phyloP scores from a whole-genome alignment of 495 filamentous ascomycete genomes.

The Articulospora tetracladia region DNA sequence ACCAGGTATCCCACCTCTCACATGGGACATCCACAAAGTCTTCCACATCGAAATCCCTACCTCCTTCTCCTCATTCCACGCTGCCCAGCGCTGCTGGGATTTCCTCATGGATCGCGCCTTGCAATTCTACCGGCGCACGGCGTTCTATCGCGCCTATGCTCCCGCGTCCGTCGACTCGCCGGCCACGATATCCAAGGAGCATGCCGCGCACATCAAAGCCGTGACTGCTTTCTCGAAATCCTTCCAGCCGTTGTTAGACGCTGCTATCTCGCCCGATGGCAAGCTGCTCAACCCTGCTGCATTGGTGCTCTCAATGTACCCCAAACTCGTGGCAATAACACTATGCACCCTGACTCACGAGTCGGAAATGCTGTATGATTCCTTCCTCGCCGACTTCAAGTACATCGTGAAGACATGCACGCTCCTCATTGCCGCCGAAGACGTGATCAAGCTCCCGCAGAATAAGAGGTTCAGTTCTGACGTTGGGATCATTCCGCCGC shows the following conservation, averaged over 20 bases:
- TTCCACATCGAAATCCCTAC: slow-evolving; percentile 14
- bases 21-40: slow-evolving; percentile 23
- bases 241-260: slow-evolving; percentile 18
- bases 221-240: slow-evolving; percentile 13
- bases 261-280: slow-evolving; percentile 9
- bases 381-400: slow-evolving; percentile 16
- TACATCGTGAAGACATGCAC: slow-evolving; percentile 17
- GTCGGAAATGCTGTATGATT: slow-evolving; percentile 24
- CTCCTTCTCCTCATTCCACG: slow-evolving; percentile 12
- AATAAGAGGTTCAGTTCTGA: slow-evolving; percentile 53
- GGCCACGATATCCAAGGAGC: not conserved
- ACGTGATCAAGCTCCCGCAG: slow-evolving; percentile 1
- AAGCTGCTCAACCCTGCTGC: slow-evolving; percentile 11
- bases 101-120: slow-evolving; percentile 24
- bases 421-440: slow-evolving; percentile 7
- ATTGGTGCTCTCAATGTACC: slow-evolving; percentile 19
- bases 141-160: slow-evolving; percentile 11
- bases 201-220: not conserved
- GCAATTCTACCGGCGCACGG: slow-evolving; percentile 18
- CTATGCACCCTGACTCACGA: slow-evolving; percentile 2
- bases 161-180: slow-evolving; percentile 5
- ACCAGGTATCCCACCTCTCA: slow-evolving; percentile 19
- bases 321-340: slow-evolving; percentile 7
- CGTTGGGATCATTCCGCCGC: slow-evolving; percentile 33
- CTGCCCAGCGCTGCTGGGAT: slow-evolving; percentile 22